Evolutionary conservation across 768 basidiomycete genomes (phyloP), one percentile per base, ranked within the genome.

Genomic region (Lactifluus subvellereus): DNA sequence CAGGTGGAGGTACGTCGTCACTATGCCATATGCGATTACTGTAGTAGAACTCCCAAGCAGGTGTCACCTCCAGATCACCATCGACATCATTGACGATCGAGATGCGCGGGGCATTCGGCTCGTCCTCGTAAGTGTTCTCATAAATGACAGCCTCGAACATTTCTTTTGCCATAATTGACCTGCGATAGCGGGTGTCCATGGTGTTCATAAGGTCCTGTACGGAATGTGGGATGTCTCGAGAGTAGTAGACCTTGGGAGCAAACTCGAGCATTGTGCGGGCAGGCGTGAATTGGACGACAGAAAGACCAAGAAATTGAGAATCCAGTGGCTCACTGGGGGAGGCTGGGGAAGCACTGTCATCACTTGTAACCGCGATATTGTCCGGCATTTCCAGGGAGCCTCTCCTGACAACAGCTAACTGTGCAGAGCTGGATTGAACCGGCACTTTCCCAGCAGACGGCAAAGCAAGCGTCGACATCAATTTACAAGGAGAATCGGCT

Each of bases 31-130:
- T 84, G 57, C 82, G 75, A 72, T 96, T 94, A 11, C 89, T 85
- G 71, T 96, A 96, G 64, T 86, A 78, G 69, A 94, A 97, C 69
- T 96, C 93, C 83, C 89, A 92, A 30, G 82, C 82, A 0, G 94
- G 93, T 22, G 86, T 82, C 10, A 83, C 77, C 64, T 88, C 87
- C 53, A 50, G 38, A 22, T 59, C 66, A 9, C 78, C 71, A 64
- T 91, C 90, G 27, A 91, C 76, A 0, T 80, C 72, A 68, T 94
- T 93, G 55, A 83, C 71, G 30, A 96, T 80, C 16, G 74, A 74
- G 68, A 96, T 89, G 6, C 74, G 75, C 0, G 89, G 91, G 2
- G 89, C 86, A 50, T 81, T 70, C 0, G 83, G 86, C 64, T 94
- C 91, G 67, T 88, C 85, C 6, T 77, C 74, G 22, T 78, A 78